Base-by-base conservation (phyloP, 2,329 filamentous ascomycete species). In the Penicillium sp. region DNA sequence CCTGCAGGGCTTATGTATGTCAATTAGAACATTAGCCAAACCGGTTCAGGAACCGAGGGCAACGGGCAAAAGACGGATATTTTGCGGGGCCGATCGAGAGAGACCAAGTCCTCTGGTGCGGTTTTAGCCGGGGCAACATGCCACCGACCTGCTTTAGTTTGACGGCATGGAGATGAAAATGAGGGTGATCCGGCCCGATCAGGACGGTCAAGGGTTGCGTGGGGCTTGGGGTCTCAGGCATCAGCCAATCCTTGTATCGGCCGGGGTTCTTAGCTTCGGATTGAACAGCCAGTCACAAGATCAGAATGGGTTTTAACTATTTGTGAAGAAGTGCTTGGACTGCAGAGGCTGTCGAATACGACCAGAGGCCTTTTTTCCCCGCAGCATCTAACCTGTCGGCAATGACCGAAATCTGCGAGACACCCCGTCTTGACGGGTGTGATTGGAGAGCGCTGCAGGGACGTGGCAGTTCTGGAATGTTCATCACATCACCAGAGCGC, bases 401-500 rank as follows among this genome's bases (percentile, higher is more conserved):
- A 63, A 11, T 11, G 65, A 57, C 57, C 22, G 30, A 33, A 48
- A 16, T n/a, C 58, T 57, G 53, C 45, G 54, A 37, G 61, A 26
- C n/a, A 22, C 55, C 49, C 51, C 38, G 35, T 53, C 19, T 14
- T 28, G 6, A 28, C 14, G 51, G 35, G 6, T 16, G 28, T 10
- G 13, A 16, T 35, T 53, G 51, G 51, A 22, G 51, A 40, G 33
- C 22, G 33, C 10, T 19, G 35, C 35, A 53, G 51, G 35, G 51
- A 28, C 26, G 14, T 10, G 22, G 51, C 40, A 53, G 19, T 53
- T 53, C 51, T 53, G 35, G 51, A 40, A 53, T 11, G 4, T 40
- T 40, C 51, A 53, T 37, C 25, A 42, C 19, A 53, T 38, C 51
- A 10, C 19, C 25, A 4, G 25, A 16, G 51, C 37, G 35, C 51